Evolutionary conservation across 2,329 filamentous ascomycete species (phyloP), one percentile per base, ranked within the genome.

Genomic region (Scedosporium apiospermum): DNA sequence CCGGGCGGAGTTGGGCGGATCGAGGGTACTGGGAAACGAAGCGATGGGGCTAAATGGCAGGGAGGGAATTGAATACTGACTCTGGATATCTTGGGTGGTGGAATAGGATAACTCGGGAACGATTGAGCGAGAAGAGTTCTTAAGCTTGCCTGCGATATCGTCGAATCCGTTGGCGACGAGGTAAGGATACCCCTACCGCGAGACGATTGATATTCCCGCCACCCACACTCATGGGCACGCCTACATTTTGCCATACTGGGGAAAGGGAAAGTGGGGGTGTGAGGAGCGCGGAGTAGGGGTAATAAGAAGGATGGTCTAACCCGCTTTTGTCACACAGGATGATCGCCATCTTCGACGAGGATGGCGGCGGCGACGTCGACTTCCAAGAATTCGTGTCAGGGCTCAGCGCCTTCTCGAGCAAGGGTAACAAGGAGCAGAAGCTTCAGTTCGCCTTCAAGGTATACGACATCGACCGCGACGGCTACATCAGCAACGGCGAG

Each of bases 351-450:
- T 98, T 99, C 73, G 95, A 99, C 76, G 95, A 98, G 77, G 95
- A 99, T 75, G 95, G 95, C 66, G 93, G 95, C 69, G 95, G 95
- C 71, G 91, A 96, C 70, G 95, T 99, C 69, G 95, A 99, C 76
- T 99, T 99, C 77, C 92, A 98, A 73, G 95, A 99, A 77, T 99
- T 99, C 74, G 95, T 99, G 9, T 92, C 91, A 1, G 95, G 95
- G 4, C 85, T 99, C 58, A 93, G 89, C 68, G 95, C 95, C 49
- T 99, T 99, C 82, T 95, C 90, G 73, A 93, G 89, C 78, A 98
- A 97, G 79, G 95, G 95, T 65, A 97, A 98, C 80, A 98, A 99
- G 82, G 92, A 97, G 77, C 93, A 99, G 80, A 99, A 99, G 81
- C 84, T 98, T 67, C 88, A 87, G 62, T 99, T 99, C 73, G 95